Evolutionary conservation across 2,329 filamentous ascomycete species (phyloP), one percentile per base, ranked within the genome.

Genomic region (Davidsoniella eucalypti): DNA sequence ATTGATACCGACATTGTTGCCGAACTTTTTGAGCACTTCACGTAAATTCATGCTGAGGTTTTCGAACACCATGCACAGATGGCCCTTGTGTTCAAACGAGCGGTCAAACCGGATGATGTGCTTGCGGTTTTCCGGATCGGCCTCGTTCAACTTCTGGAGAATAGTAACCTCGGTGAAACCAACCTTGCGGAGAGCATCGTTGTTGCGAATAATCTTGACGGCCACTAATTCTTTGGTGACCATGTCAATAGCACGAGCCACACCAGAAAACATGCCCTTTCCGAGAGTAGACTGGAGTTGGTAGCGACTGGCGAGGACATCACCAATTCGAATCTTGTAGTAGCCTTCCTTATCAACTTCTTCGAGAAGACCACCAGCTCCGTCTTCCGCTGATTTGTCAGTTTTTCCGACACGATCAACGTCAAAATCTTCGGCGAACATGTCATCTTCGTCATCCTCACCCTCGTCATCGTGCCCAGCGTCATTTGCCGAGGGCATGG

Each of bases 151-250:
- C 60, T 90, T 88, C 61, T 92, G 78, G 44, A 98, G 67, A 56
- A 96, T 94, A 40, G 86, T 84, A 61, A 96, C 93, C 63, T 98
- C 92, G 52, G 92, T 95, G 64, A 87, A 80, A 17, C 88, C 92
- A 43, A 87, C 88, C 64, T 94, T 95, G 57, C 80, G 76, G 63
- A 95, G 82, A 10, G 86, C 84, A 60, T 94, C 88, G 59, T 98
- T 96, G 64, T 93, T 93, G 55, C 92, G 84, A 65, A 96, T 94
- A 58, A 98, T 92, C 67, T 98, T 98, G 72, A 98, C 84, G 21
- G 92, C 92, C 29, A 96, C 88, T n/a, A 84, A 64, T 57, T 77
- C 76, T 59, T 80, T 81, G 52, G 75, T 84, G 45, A 77, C 78
- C 18, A 82, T 75, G 64, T 95, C 88, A 55, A 78, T 74, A 18